Base-by-base conservation (phyloP, 2,329 filamentous ascomycete genomes). In the Aspergillus sp. region DNA sequence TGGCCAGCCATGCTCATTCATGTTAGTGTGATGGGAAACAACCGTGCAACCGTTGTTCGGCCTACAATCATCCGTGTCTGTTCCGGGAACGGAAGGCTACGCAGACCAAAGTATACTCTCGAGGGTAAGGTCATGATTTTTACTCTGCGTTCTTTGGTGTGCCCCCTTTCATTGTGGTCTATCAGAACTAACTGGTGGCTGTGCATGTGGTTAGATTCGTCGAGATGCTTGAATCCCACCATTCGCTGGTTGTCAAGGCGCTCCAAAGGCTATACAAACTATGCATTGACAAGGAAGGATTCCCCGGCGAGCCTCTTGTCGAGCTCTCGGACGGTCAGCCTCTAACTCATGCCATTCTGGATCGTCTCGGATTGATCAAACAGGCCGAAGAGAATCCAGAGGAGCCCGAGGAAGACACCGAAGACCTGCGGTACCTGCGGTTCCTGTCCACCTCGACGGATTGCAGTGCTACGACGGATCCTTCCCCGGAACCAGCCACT, bases 21-120 rank as follows among this genome's bases (percentile, higher is more conserved):
- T 47, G n/a, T 8, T 59, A 79, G 77, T 79, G 77, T 63, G 77
- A 79, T 71, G 77, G 77, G 39, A 78, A 78, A 58, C 77, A 79
- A 58, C 77, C 77, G 50, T 79, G 77, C 64, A 76, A 77, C 59
- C 76, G 77, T 53, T 79, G 77, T 62, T 75, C 76, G 13, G 69
- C 75, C 47, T 77, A 78, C 62, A 78, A 79, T 53, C 77, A 79
- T 53, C 75, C 75, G 41, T 79, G 77, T 63, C 71, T 79, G 13
- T 79, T 79, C 62, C 73, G 77, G 11, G 77, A 79, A 63, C 72
- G 75, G 62, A 79, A 78, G 61, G 75, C 76, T 15, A 78, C 75
- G 0, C 77, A 79, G 62, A 77, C 75, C 11, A 79, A 78, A 62
- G 75, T 78, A 8, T 79, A 79, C 60, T 79, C 77, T 51, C 70